Conservation (phyloP, 495 filamentous ascomycete genomes). For the Symbiotaphrina buchneri region DNA sequence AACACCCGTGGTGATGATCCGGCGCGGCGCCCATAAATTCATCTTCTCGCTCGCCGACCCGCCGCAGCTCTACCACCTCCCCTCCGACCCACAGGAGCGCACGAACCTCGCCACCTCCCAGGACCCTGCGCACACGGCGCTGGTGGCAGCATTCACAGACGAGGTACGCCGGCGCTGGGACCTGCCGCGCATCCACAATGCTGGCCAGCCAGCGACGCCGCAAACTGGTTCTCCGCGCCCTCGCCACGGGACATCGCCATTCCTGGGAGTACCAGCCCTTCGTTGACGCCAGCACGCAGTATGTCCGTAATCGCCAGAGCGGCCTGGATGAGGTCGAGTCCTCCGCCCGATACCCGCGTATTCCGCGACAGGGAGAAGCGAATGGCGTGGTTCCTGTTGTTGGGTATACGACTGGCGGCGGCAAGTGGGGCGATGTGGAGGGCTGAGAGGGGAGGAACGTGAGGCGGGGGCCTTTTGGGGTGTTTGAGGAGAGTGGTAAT, state of each 20-base stretch:
- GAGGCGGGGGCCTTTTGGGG: too few relatives aligned
- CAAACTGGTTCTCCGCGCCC: conserved; percentile 47
- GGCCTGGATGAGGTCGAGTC: background rate
- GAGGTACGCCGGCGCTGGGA: conserved; percentile 54
- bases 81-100: conserved; percentile 48
- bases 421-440: too few relatives aligned
- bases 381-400: too few relatives aligned
- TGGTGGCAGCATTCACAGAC: conserved; percentile 34
- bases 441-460: too few relatives aligned
- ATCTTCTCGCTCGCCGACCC: conserved; percentile 61
- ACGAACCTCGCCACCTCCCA: conserved; percentile 33
- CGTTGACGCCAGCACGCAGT: conserved; percentile 51
- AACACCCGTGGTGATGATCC: conserved; percentile 78
- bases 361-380: too few relatives aligned
- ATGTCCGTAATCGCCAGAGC: conserved; percentile 9
- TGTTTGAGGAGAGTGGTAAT: too few relatives aligned
- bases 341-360: background rate
- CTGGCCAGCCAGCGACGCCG: conserved; percentile 54
- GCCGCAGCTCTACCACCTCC: conserved; percentile 56
- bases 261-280: conserved; percentile 62
- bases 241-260: conserved; percentile 42
- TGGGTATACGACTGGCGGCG: too few relatives aligned
- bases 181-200: conserved; percentile 39
- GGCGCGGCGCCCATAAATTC: conserved; percentile 63
- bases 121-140: conserved; percentile 12